Conservation (phyloP, 257 asterid species). For the Fraxinus anomala region DNA sequence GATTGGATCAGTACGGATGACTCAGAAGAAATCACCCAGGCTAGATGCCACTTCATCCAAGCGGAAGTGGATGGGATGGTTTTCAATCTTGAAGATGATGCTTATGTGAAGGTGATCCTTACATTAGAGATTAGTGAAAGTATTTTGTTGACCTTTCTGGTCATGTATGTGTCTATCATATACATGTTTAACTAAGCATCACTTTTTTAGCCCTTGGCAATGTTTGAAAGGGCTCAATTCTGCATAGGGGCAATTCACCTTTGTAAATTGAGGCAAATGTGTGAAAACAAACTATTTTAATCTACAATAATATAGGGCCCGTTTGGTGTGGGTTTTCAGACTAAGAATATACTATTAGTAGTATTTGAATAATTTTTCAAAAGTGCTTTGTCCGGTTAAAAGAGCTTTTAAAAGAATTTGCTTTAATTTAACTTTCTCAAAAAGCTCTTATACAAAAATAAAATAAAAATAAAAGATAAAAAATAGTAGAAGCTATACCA, state of each 20-base stretch:
- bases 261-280: neutral
- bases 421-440: no score
- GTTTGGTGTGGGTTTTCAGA: no score
- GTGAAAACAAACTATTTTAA: neutral
- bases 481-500: no score
- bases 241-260: neutral
- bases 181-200: neutral
- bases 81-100: conserved; percentile 62
- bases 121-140: neutral
- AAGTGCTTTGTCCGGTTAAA: no score
- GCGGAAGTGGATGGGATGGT: conserved; percentile 55
- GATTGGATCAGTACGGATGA: neutral
- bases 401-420: no score
- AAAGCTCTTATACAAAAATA: no score
- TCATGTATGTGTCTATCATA: neutral
- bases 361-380: no score
- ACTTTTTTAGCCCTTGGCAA: neutral
- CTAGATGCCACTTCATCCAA: conserved; percentile 46
- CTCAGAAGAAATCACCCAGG: conserved; percentile 37
- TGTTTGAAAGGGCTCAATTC: neutral
- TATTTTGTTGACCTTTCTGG: neutral
- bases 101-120: conserved; percentile 52
- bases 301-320: neutral
- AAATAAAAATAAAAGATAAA: no score
- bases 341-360: no score